phyloP scores from a whole-genome alignment of 176 grass and related monocot genomes.

The Poa pratensis region DNA sequence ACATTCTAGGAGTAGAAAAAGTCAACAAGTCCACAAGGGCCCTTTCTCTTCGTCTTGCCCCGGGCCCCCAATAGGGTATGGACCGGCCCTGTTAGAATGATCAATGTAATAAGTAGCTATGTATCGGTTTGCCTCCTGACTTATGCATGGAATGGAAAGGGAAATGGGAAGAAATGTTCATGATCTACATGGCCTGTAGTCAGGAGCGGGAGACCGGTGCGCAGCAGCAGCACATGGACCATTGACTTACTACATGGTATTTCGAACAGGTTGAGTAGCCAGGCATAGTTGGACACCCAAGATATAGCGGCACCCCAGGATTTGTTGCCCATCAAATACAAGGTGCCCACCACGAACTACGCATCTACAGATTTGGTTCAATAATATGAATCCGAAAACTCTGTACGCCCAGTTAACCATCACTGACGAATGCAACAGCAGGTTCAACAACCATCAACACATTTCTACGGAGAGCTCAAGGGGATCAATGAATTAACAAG shows the following conservation, averaged over 20 bases:
- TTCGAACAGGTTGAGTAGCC: neutral
- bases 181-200: neutral
- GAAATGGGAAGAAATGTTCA: neutral
- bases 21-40: too few relatives aligned
- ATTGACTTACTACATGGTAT: neutral
- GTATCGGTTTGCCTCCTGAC: neutral
- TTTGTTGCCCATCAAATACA: too few relatives aligned
- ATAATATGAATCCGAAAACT: too few relatives aligned
- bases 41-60: too few relatives aligned
- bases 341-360: too few relatives aligned
- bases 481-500: neutral
- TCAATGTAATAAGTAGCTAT: constrained; percentile 4
- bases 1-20: too few relatives aligned
- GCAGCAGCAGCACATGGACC: neutral
- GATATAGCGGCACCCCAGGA: neutral
- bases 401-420: neutral
- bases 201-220: neutral
- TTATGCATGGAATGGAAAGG: neutral
- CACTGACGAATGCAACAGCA: neutral
- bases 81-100: too few relatives aligned
- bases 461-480: neutral
- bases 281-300: neutral
- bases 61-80: too few relatives aligned
- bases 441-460: neutral
- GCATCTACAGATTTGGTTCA: too few relatives aligned